Evolutionary conservation across 2,329 filamentous ascomycete genomes (phyloP).

Genomic region (Hymenotorrendiella dingleyae): DNA sequence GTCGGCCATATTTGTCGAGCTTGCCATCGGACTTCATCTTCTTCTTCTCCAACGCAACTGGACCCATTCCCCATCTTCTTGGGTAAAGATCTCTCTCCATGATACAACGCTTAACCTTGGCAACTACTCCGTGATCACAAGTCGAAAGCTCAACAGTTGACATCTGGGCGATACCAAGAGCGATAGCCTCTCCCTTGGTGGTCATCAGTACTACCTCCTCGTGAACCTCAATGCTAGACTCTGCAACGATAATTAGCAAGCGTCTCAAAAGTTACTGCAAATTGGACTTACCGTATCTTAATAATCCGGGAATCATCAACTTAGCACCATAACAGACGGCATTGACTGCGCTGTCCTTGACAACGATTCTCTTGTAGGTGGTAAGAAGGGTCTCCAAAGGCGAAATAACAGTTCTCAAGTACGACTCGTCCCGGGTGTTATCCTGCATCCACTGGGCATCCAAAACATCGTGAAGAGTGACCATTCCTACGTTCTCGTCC

Average conservation of each 20-base stretch:
- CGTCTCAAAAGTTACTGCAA: slow-evolving; percentile 7
- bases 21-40: slow-evolving; percentile 98
- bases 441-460: slow-evolving; percentile 96
- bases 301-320: slow-evolving; percentile 93
- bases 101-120: slow-evolving; percentile 98
- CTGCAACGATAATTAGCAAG: slow-evolving; percentile 40
- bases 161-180: slow-evolving; percentile 95
- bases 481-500: slow-evolving; percentile 83
- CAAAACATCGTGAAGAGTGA: slow-evolving; percentile 90
- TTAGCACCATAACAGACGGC: slow-evolving; percentile 98
- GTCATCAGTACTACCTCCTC: slow-evolving; percentile 98
- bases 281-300: slow-evolving; percentile 69
- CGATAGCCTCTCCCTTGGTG: slow-evolving; percentile 97
- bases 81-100: slow-evolving; percentile 99
- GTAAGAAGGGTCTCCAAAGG: slow-evolving; percentile 89
- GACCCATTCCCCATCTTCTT: slow-evolving; percentile 90
- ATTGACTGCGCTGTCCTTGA: slow-evolving; percentile 95
- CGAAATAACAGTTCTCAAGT: slow-evolving; percentile 83
- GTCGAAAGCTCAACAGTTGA: slow-evolving; percentile 94
- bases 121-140: slow-evolving; percentile 95
- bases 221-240: slow-evolving; percentile 84
- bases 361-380: slow-evolving; percentile 92
- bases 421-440: slow-evolving; percentile 91
- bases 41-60: slow-evolving; percentile 95
- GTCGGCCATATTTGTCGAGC: slow-evolving; percentile 92